Base-by-base conservation (phyloP, 805 yeast genomes). In the Yarrowia phangngaensis region DNA sequence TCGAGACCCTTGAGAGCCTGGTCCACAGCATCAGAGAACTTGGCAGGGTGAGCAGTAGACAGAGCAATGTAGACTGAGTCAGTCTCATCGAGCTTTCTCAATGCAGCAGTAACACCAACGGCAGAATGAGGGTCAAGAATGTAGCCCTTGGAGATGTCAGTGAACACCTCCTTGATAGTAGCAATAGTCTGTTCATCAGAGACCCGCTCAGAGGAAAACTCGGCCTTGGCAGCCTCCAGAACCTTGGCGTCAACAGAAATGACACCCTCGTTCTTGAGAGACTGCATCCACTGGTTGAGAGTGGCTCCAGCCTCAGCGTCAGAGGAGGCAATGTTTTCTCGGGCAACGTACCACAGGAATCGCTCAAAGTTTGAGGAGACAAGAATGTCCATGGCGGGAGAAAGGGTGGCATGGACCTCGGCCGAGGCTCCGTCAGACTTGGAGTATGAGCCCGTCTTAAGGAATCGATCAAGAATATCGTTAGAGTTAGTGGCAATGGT, bases 1-100 rank as follows among this genome's bases (percentile, higher is more conserved):
- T 73, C 76, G 53, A 79, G 73, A 1, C 73, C 73, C 35, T 67
- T 63, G 56, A 92, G 73, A 3, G 97, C 87, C 58, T 75, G 70
- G 65, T 89, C 82, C 19, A 92, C 99, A 43, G 95, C 98, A 55
- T 87, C 97, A 19, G 95, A 85, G 62, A 92, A 92, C 69, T 92
- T 92, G 53, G 98, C 99, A 32, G 99, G 99, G 65, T 92, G 99
- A 7, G 99, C 99, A 38, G 99, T 92, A 8, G 97, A 84, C 52
- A 92, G 76, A 4, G 95, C 84, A 34, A 92, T 74, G 56, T 74
- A 75, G 29, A 72, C 66, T 20, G 70, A 62, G 16, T 65, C 52
- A 8, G 54, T 60, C 28, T 68, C 66, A 12, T 70, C 71, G 47
- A 83, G 75, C 60, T 76, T 72, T 56, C 80, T 73, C 56, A 82